These are phyloP conservation scores for Ceratobasidium papillatum DNA, from an alignment of 1,284 basidiomycete species.

Conservation along the genomic window DNA sequence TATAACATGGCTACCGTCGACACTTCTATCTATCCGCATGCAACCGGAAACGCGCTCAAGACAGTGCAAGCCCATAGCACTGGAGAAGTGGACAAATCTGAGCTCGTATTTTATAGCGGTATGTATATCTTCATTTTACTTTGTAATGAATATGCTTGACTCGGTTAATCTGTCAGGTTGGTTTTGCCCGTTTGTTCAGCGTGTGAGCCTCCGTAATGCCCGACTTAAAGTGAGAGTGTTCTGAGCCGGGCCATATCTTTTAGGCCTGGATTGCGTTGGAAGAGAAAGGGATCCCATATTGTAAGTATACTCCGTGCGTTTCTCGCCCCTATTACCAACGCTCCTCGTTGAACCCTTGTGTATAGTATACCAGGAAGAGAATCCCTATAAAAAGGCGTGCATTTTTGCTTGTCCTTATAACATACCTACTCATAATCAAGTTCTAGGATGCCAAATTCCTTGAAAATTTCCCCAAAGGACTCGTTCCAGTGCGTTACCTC, in stretches of 20 bases:
- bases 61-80: conserved; percentile 31
- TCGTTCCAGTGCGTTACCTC: conserved; percentile 23
- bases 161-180: conserved; percentile 10
- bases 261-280: conserved; percentile 39
- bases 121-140: neutral
- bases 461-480: conserved; percentile 38
- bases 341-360: neutral
- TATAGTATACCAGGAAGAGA: conserved; percentile 39
- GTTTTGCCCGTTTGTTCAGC: conserved; percentile 41
- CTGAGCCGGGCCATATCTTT: neutral
- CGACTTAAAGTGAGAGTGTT: neutral
- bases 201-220: neutral
- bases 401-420: neutral
- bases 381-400: conserved; percentile 36
- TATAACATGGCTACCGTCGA: conserved; percentile 26
- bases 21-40: conserved; percentile 35
- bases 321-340: neutral
- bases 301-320: neutral
- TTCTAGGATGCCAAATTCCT: conserved; percentile 32
- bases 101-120: conserved; percentile 40
- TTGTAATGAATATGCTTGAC: neutral
- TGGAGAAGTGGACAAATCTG: conserved; percentile 29
- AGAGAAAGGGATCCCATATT: conserved; percentile 37
- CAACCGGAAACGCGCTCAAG: conserved; percentile 25
- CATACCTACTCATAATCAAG: neutral